phyloP scores from a whole-genome alignment of 148 eudicot species.

The Rhododendron simsii region DNA sequence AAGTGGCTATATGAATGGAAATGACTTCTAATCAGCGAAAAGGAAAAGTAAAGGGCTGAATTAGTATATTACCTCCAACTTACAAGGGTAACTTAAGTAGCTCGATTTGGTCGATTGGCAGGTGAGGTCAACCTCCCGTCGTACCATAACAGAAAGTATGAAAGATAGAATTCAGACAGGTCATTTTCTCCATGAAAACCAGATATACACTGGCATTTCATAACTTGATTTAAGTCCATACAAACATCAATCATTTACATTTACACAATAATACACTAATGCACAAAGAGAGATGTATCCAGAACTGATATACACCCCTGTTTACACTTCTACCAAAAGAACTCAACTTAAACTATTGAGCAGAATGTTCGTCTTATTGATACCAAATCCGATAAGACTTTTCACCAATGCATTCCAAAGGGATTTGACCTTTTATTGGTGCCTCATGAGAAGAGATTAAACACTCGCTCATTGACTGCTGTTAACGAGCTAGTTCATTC shows the following conservation, averaged over 20 bases:
- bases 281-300: not conserved
- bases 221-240: not conserved
- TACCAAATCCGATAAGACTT: not conserved
- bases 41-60: not conserved
- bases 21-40: not conserved
- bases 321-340: not conserved
- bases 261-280: not conserved
- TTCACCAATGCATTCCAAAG: not conserved
- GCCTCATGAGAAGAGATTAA: slow-evolving; percentile 1
- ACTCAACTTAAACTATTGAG: not conserved
- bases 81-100: not conserved
- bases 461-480: not conserved
- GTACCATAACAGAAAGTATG: not conserved
- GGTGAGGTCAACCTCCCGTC: not conserved
- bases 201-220: not conserved
- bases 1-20: not conserved
- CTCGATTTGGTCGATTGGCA: not conserved
- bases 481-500: slow-evolving; percentile 12
- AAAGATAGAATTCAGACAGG: not conserved
- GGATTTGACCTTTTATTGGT: not conserved
- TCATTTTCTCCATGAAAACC: not conserved
- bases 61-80: not conserved
- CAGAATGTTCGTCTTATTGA: not conserved
- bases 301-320: not conserved
- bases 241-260: not conserved